Evolutionary conservation across 495 filamentous ascomycete genomes (phyloP).

Genomic region (Tricharina praecox): DNA sequence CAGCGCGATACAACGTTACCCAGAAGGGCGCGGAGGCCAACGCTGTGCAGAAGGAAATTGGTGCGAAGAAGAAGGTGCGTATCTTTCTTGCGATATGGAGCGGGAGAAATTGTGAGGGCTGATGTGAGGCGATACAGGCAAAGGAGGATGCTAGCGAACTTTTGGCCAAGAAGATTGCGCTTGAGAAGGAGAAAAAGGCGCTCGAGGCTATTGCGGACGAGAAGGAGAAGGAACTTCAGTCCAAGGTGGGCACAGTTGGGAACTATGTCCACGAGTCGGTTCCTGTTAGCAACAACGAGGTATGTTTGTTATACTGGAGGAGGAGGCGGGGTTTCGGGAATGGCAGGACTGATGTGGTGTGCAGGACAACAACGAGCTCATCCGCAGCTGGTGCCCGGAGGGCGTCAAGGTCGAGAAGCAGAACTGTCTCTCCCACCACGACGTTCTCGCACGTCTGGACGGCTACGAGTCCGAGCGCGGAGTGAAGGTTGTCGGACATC

Average conservation of each 20-base stretch:
- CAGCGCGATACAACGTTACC: constrained; percentile 61
- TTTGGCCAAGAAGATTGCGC: constrained; percentile 51
- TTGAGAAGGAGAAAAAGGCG: constrained; percentile 66
- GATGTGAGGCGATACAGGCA: constrained; percentile 35
- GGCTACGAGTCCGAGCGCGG: constrained; percentile 90
- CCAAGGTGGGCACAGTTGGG: constrained; percentile 69
- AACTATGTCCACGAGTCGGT: constrained; percentile 90
- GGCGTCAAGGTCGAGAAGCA: constrained; percentile 51
- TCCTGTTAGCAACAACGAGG: constrained; percentile 79
- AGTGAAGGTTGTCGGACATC: constrained; percentile 85
- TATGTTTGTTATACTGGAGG: too few relatives aligned
- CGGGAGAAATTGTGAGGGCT: too few relatives aligned
- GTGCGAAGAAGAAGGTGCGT: constrained; percentile 69
- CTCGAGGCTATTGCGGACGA: constrained; percentile 53
- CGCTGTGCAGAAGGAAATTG: constrained; percentile 73
- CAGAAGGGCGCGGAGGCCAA: constrained; percentile 75
- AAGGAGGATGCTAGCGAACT: constrained; percentile 70
- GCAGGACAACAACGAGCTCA: constrained; percentile 65
- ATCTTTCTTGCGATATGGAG: too few relatives aligned
- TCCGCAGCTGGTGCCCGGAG: constrained; percentile 63
- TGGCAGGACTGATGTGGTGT: too few relatives aligned
- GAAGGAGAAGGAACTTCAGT: constrained; percentile 55
- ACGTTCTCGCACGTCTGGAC: constrained; percentile 71
- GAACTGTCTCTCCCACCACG: constrained; percentile 74
- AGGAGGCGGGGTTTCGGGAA: too few relatives aligned